Base-by-base conservation (phyloP, 2,329 filamentous ascomycete genomes). In the Amauroascus niger region DNA sequence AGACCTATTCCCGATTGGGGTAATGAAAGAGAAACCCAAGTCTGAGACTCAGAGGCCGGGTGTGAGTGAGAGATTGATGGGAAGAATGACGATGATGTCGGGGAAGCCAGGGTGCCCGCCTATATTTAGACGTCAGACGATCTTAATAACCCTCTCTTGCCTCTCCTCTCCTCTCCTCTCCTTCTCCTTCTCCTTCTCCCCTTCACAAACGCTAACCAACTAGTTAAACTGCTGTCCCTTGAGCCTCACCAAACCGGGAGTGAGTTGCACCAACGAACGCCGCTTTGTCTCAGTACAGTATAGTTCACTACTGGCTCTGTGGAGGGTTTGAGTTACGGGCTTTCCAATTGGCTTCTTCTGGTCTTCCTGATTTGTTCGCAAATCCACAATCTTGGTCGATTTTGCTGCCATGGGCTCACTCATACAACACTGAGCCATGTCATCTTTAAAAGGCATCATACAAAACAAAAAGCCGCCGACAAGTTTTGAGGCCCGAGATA, bases 81-180 rank as follows among this genome's bases (percentile, higher is more conserved):
- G 20, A 11, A n/a, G 18, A n/a, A 43, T 43, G 40, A 30, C 24
- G 46, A 49, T 49, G 46, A 49, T 49, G 46, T 49, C 7, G 28
- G 32, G n/a, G n/a, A n/a, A 39, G 11, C 46, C 6, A n/a, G 46
- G 46, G 24, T 28, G 46, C 6, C 20, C 9, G 33, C 18, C 28
- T 49, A 48, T 48, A 48, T 35, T 48, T 48, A 48, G 45, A 48
- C 32, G 46, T 40, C 32, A 37, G 46, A 49, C 18, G 33, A 26
- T 49, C 46, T 37, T 26, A 28, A 49, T 22, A 20, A 9, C 7
- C 44, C 16, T 5, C 13, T 30, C 11, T 13, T 8, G n/a, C n/a
- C n/a, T n/a, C n/a, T n/a, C n/a, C n/a, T n/a, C n/a, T n/a, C n/a
- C n/a, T n/a, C n/a, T n/a, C n/a, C n/a, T n/a, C n/a, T n/a, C n/a